A percentile compares a stretch with the other conserved stretches of the same genome.
These are phyloP conservation scores for Beauveria asiatica DNA, from an alignment of 2,329 filamentous ascomycete species.

Conservation along the genomic window DNA sequence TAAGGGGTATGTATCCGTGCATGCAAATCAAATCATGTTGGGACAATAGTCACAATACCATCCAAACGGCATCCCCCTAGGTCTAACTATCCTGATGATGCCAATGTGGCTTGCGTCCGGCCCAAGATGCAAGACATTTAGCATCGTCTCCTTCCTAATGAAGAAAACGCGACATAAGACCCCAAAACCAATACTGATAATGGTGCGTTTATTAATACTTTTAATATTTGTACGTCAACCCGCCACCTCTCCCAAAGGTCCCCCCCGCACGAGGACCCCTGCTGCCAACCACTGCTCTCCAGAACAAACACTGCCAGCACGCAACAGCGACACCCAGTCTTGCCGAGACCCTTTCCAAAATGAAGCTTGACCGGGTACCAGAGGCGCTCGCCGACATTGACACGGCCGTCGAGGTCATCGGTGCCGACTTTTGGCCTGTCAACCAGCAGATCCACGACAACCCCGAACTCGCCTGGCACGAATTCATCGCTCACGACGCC, in stretches of 20 bases:
- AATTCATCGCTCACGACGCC: constrained; percentile 32
- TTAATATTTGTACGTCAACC: background rate
- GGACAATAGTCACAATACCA: no score
- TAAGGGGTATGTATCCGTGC: background rate
- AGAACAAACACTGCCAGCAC: background rate
- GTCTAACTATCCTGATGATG: no score
- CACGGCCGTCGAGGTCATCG: constrained; percentile 12
- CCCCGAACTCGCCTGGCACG: constrained; percentile 34
- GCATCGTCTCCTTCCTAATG: background rate
- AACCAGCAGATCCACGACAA: constrained; percentile 35
- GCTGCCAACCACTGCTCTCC: no score
- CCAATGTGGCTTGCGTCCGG: background rate
- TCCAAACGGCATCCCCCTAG: background rate
- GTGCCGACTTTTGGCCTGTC: constrained; percentile 23
- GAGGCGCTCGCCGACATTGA: constrained; percentile 23
- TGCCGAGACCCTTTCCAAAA: background rate
- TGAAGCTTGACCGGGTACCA: background rate
- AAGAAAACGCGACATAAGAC: background rate
- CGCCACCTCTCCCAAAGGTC: background rate
- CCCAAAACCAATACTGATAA: background rate
- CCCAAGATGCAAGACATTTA: background rate
- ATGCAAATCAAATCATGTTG: no score
- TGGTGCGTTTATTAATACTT: background rate
- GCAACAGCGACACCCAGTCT: background rate
- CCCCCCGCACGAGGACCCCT: background rate